Percentiles rank a stretch among this genome's conserved stretches.
phyloP scores from a whole-genome alignment of 495 filamentous ascomycete genomes.

The Penicillium longicatenatum region DNA sequence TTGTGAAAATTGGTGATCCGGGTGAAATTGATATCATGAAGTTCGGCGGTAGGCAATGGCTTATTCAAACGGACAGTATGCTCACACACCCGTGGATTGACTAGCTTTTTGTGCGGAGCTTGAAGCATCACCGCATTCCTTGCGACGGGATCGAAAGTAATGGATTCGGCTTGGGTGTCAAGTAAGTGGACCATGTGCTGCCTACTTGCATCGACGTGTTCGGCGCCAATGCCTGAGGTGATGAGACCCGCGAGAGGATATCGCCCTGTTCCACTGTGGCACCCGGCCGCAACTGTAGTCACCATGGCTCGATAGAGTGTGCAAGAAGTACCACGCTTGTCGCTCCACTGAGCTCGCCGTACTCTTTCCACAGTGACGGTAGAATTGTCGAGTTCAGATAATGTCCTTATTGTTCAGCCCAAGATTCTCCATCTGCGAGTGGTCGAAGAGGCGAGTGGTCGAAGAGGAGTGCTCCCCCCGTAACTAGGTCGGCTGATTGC shows the following conservation, averaged over 20 bases:
- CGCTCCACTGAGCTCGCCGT: slow-evolving; percentile 21
- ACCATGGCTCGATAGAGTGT: slow-evolving; percentile 36
- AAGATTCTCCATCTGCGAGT: no score
- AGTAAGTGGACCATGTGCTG: background rate
- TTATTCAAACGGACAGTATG: slow-evolving; percentile 25
- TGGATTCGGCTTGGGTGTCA: background rate
- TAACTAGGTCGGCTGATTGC: slow-evolving; percentile 39
- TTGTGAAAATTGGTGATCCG: slow-evolving; percentile 26
- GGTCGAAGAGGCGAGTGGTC: no score
- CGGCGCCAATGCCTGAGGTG: slow-evolving; percentile 30
- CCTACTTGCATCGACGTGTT: background rate
- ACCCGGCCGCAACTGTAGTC: slow-evolving; percentile 25
- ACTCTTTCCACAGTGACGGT: slow-evolving; percentile 36
- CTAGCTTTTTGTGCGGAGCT: slow-evolving; percentile 11
- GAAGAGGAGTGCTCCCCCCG: slow-evolving; percentile 22
- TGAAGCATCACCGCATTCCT: slow-evolving; percentile 27
- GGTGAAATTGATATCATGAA: slow-evolving; percentile 17
- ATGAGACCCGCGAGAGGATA: slow-evolving; percentile 39
- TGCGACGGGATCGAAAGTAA: slow-evolving; percentile 7
- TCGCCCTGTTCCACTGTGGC: slow-evolving; percentile 3
- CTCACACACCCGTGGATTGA: slow-evolving; percentile 18
- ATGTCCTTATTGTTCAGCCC: no score
- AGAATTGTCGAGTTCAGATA: slow-evolving; percentile 32
- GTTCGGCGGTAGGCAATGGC: slow-evolving; percentile 22
- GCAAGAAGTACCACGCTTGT: slow-evolving; percentile 30